Evolutionary conservation across 768 basidiomycete species (phyloP).

Genomic region (Omphalotus guepiniiformis): DNA sequence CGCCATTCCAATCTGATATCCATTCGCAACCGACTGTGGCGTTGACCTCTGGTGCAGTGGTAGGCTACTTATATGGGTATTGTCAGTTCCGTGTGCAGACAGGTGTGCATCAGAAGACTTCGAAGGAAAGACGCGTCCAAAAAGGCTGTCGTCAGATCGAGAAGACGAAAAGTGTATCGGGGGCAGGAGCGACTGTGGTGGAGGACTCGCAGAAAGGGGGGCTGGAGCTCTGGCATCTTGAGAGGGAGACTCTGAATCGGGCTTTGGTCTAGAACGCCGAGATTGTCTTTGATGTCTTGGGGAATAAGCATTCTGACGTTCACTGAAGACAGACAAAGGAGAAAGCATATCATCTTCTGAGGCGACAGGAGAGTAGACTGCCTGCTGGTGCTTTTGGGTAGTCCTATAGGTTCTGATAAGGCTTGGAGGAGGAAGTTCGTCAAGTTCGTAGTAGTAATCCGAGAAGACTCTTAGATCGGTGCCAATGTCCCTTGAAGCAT

Average conservation of each 20-base stretch:
- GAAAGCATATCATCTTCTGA: conserved; percentile 14
- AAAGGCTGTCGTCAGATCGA: conserved; percentile 19
- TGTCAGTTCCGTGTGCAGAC: conserved; percentile 16
- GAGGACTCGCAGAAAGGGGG: conserved; percentile 15
- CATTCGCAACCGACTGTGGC: background rate
- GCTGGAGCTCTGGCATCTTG: conserved; percentile 10
- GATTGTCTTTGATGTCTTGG: background rate
- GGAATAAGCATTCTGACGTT: conserved; percentile 15
- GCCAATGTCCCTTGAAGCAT: conserved; percentile 15
- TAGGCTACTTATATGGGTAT: conserved; percentile 11
- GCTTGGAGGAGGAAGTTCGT: conserved; percentile 38
- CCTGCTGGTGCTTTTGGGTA: background rate
- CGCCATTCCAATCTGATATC: conserved; percentile 7
- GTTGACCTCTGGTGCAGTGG: background rate
- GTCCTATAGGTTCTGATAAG: conserved; percentile 12
- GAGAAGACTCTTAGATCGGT: conserved; percentile 13
- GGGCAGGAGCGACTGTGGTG: conserved; percentile 4
- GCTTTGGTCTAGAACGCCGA: conserved; percentile 8
- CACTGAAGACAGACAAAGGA: conserved; percentile 15
- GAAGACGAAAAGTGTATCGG: conserved; percentile 7
- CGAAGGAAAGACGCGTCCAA: conserved; percentile 24
- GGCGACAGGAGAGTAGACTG: background rate
- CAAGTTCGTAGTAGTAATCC: conserved; percentile 24
- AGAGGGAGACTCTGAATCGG: conserved; percentile 1
- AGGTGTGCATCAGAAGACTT: conserved; percentile 15